Evolutionary conservation across 2,329 filamentous ascomycete species (phyloP), one percentile per base, ranked within the genome.

Genomic region (Fonsecaea monophora): DNA sequence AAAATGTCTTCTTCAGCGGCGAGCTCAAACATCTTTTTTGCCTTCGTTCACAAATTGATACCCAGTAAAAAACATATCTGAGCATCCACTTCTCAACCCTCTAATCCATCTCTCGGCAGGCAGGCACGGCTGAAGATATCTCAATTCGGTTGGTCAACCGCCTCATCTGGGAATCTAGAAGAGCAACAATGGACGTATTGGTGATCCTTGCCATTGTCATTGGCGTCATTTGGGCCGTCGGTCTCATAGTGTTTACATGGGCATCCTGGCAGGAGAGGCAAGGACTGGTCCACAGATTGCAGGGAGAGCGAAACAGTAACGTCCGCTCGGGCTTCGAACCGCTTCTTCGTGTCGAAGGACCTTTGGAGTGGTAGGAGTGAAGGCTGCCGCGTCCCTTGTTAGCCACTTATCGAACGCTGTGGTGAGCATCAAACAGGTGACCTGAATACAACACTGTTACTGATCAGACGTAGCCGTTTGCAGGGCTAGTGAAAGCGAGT

Each of bases 181-280:
- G 40, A 53, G 45, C 45, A 21, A 18, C 9, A 9, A 38, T 61
- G 30, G 42, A 40, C n/a, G 45, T 32, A 8, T 61, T 32, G 59
- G 32, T 40, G 8, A 61, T 61, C 8, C 53, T 61, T 35, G 9
- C 12, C 12, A 61, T 61, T 32, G 7, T 61, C 18, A 12, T 50
- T 50, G 18, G 9, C 18, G 45, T 50, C 45, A 3, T 50, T 21
- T 50, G 18, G 45, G 18, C 45, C 3, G 25, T 50, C 7, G 45
- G 4, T 18, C 5, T 50, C 6, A 10, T 25, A 4, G 45, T 21
- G 21, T 3, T 50, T 25, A 9, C 30, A 13, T 50, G 45, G 45
- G 25, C 18, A 18, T 3, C 2, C 18, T 25, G 45, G 45, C 45
- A 50, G 45, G 18, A 50, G 45, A 25, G 45, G 10, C 45, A 50